Conservation (phyloP, 768 basidiomycete species). For the Strobilomyces confusus region DNA sequence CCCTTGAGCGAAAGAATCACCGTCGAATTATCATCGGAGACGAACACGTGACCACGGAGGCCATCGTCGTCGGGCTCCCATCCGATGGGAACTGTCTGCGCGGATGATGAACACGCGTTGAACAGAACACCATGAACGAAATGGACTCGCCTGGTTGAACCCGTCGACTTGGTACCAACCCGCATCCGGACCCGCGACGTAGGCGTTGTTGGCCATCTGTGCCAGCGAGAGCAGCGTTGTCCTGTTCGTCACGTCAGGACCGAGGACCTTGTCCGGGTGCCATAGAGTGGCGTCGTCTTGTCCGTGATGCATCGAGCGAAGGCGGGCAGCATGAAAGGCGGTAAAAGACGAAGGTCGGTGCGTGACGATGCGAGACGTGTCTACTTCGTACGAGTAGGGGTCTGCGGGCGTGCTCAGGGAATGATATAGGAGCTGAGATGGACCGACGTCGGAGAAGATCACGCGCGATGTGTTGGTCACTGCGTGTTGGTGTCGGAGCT, state of each 20-base stretch:
- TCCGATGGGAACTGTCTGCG: slow-evolving; percentile 70
- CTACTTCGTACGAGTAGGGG: slow-evolving; percentile 40
- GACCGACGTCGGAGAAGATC: slow-evolving; percentile 52
- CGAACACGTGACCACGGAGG: slow-evolving; percentile 88
- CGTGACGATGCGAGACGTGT: slow-evolving; percentile 36
- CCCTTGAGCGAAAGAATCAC: slow-evolving; percentile 90
- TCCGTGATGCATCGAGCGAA: slow-evolving; percentile 35
- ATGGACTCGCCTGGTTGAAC: slow-evolving; percentile 55
- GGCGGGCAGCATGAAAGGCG: slow-evolving; percentile 33
- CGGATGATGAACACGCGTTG: not conserved
- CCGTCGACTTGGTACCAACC: slow-evolving; percentile 72
- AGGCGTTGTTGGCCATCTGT: slow-evolving; percentile 89
- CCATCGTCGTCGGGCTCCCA: slow-evolving; percentile 91
- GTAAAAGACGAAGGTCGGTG: slow-evolving; percentile 44
- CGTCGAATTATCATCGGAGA: slow-evolving; percentile 76
- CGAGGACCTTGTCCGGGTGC: slow-evolving; percentile 58
- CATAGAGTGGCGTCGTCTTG: slow-evolving; percentile 49
- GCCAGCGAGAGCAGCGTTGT: slow-evolving; percentile 73
- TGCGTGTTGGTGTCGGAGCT: slow-evolving; percentile 63
- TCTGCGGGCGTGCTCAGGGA: slow-evolving; percentile 20
- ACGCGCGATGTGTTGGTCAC: slow-evolving; percentile 49
- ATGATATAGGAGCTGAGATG: slow-evolving; percentile 29
- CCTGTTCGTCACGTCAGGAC: slow-evolving; percentile 70
- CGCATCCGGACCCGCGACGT: slow-evolving; percentile 45
- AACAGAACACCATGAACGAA: not conserved